A percentile compares a stretch with the other conserved stretches of the same genome.
Evolutionary conservation across 768 basidiomycete species (phyloP).

Genomic region (Tulasnella sp.): DNA sequence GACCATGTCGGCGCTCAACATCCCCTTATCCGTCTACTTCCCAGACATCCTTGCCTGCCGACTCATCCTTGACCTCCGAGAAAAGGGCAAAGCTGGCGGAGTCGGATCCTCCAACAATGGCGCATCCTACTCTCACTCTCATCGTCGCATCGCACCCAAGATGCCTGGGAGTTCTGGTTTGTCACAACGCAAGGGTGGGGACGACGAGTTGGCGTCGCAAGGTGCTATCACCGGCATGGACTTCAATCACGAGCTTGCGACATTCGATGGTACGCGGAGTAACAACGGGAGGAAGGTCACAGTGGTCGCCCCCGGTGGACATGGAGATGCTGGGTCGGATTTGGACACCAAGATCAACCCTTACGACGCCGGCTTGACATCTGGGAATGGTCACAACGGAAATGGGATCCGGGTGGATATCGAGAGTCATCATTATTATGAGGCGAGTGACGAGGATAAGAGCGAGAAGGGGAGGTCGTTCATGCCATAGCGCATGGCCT

Average conservation of each 20-base stretch:
- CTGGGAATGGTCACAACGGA: background rate
- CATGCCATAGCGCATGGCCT: background rate
- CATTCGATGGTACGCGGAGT: background rate
- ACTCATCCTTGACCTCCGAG: slow-evolving; percentile 12
- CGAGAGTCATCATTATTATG: slow-evolving; percentile 13
- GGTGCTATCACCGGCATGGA: slow-evolving; percentile 10
- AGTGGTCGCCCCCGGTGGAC: background rate
- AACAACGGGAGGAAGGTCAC: background rate
- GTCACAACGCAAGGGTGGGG: background rate
- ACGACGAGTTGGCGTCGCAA: background rate
- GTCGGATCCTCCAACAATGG: background rate
- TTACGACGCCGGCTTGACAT: background rate
- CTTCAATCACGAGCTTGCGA: slow-evolving; percentile 14
- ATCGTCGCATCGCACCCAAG: background rate
- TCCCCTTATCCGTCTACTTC: slow-evolving; percentile 13
- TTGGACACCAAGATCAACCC: slow-evolving; percentile 8
- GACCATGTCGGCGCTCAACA: slow-evolving; percentile 10
- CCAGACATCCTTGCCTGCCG: slow-evolving; percentile 14
- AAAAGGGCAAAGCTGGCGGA: background rate
- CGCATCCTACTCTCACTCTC: background rate
- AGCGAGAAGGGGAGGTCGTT: slow-evolving; percentile 11
- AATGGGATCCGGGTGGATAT: slow-evolving; percentile 12
- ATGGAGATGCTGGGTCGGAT: background rate
- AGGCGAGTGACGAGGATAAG: slow-evolving; percentile 4
- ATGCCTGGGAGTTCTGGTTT: background rate